These are phyloP conservation scores for Pichia inconspicua DNA, from an alignment of 1,139 yeast genomes.

Conservation along the genomic window DNA sequence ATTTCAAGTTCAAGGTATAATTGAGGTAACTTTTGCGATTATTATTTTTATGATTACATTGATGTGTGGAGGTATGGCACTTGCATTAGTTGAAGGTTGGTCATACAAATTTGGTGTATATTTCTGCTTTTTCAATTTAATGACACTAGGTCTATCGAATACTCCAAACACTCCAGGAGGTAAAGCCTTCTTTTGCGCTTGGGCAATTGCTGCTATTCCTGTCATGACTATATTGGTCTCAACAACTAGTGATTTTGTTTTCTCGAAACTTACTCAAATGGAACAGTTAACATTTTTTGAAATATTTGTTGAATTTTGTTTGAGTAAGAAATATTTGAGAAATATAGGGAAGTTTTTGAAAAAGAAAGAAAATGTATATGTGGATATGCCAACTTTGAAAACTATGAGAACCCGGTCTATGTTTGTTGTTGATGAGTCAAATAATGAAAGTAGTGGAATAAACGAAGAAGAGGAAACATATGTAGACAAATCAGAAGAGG, in stretches of 20 bases:
- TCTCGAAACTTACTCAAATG: constrained; percentile 17
- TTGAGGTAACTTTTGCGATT: constrained; percentile 36
- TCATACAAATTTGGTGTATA: constrained; percentile 59
- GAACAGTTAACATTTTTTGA: constrained; percentile 15
- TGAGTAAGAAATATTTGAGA: constrained; percentile 9
- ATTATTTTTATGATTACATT: constrained; percentile 50
- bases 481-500: not conserved
- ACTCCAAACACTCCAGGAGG: constrained; percentile 60
- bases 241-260: constrained; percentile 51
- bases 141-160: constrained; percentile 76
- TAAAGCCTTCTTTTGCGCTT: constrained; percentile 60
- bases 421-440: not conserved
- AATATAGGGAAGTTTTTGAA: constrained; percentile 13
- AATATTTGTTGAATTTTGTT: constrained; percentile 11
- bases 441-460: not conserved
- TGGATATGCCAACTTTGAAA: not conserved
- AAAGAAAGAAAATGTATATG: not conserved
- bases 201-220: constrained; percentile 82
- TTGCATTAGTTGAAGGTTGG: constrained; percentile 58
- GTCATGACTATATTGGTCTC: constrained; percentile 77
- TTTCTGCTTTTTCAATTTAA: constrained; percentile 64
- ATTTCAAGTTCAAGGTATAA: constrained; percentile 14
- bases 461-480: not conserved
- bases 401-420: constrained; percentile 3
- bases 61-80: constrained; percentile 64